phyloP scores from a whole-genome alignment of 805 yeast genomes.

The Saccharomycopsis oosterbeekiorum region DNA sequence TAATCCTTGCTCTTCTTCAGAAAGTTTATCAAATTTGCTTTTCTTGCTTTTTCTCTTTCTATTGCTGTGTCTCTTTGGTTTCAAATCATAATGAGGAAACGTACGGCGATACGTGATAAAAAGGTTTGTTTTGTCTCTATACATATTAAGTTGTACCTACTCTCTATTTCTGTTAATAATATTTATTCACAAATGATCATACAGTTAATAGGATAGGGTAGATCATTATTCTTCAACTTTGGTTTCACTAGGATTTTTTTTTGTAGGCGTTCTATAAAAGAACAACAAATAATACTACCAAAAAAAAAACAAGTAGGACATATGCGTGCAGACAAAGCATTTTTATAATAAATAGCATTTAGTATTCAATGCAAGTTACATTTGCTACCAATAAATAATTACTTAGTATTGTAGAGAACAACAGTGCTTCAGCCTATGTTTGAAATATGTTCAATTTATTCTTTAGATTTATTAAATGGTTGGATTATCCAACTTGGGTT shows the following conservation, averaged over 20 bases:
- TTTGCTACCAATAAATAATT: too few species aligned
- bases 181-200: not conserved
- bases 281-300: too few species aligned
- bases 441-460: not conserved
- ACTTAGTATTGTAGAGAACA: too few species aligned
- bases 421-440: not conserved
- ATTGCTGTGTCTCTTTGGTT: slow-evolving; percentile 1
- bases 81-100: slow-evolving; percentile 53
- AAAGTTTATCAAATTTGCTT: slow-evolving; percentile 29
- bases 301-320: too few species aligned
- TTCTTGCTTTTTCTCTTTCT: slow-evolving; percentile 8
- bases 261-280: too few species aligned
- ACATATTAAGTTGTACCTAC: slow-evolving; percentile 38
- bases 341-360: too few species aligned
- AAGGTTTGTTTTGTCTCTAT: slow-evolving; percentile 89
- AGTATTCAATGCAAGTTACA: too few species aligned
- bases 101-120: slow-evolving; percentile 84
- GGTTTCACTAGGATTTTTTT: too few species aligned
- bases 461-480: slow-evolving; percentile 1
- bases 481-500: slow-evolving; percentile 13
- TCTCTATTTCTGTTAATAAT: not conserved
- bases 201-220: too few species aligned
- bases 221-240: too few species aligned
- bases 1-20: slow-evolving; percentile 53
- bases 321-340: too few species aligned